These are phyloP conservation scores for Apiotrichum porosum DNA, from an alignment of 1,284 basidiomycete genomes.

Conservation along the genomic window DNA sequence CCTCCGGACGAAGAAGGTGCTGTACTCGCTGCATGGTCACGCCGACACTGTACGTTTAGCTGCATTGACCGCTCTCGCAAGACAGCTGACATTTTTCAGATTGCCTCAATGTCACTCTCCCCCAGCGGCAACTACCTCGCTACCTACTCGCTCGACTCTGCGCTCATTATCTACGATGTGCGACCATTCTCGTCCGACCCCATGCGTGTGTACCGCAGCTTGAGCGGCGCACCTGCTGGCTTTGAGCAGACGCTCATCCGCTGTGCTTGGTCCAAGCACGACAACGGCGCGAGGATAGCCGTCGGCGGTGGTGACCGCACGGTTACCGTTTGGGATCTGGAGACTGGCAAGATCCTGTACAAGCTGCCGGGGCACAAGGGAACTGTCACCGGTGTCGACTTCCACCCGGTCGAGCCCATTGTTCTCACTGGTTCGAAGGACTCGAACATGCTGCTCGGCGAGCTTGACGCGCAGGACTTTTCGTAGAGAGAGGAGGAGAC, in stretches of 20 bases:
- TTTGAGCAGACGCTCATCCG: conserved; percentile 78
- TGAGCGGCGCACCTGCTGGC: conserved; percentile 80
- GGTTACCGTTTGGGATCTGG: conserved; percentile 90
- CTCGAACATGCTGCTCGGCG: conserved; percentile 79
- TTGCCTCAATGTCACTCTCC: conserved; percentile 77
- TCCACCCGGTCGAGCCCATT: conserved; percentile 80
- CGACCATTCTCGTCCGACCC: conserved; percentile 82
- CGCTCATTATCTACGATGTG: conserved; percentile 80
- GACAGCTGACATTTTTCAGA: conserved; percentile 23
- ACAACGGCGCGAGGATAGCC: conserved; percentile 48
- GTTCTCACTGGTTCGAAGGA: conserved; percentile 84
- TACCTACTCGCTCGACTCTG: conserved; percentile 80
- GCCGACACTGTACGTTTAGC: conserved; percentile 76
- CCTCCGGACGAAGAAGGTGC: conserved; percentile 69
- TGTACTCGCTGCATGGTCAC: conserved; percentile 72
- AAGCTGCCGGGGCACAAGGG: conserved; percentile 93
- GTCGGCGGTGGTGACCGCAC: conserved; percentile 52
- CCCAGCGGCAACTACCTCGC: conserved; percentile 79
- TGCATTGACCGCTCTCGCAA: background rate
- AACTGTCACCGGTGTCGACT: conserved; percentile 82
- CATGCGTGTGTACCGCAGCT: conserved; percentile 69
- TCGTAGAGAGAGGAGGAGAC: conserved; percentile 16
- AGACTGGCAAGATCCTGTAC: conserved; percentile 75
- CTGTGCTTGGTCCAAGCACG: conserved; percentile 61
- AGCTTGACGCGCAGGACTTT: conserved; percentile 60